phyloP scores from a whole-genome alignment of 2,329 filamentous ascomycete genomes.

The Stemphylium beticola region DNA sequence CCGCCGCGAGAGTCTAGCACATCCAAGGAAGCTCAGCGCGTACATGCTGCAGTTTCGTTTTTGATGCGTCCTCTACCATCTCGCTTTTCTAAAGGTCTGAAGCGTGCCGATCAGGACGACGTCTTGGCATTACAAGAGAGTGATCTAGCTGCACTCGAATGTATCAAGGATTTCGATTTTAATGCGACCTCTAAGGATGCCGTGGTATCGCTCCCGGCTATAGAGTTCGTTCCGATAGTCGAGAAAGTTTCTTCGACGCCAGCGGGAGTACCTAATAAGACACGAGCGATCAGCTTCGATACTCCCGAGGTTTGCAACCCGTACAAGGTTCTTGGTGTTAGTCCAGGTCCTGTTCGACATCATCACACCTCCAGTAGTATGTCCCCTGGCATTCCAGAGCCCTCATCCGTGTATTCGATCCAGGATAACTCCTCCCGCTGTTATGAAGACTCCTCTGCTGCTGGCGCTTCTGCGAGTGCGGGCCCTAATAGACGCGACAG shows the following conservation, averaged over 20 bases:
- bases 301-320: slow-evolving; percentile 11
- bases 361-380: slow-evolving; percentile 22
- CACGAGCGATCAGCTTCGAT: slow-evolving; percentile 2
- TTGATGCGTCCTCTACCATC: slow-evolving; percentile 29
- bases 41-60: slow-evolving; percentile 34
- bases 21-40: slow-evolving; percentile 42
- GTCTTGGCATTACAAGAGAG: slow-evolving; percentile 4
- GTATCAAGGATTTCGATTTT: slow-evolving; percentile 1
- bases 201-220: neutral
- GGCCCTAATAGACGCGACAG: slow-evolving; percentile 35
- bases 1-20: slow-evolving; percentile 43
- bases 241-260: slow-evolving; percentile 20
- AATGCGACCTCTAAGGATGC: neutral
- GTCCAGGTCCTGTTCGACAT: slow-evolving; percentile 9
- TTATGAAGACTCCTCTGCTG: slow-evolving; percentile 23
- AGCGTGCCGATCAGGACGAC: slow-evolving; percentile 11
- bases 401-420: slow-evolving; percentile 35
- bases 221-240: slow-evolving; percentile 16
- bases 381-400: slow-evolving; percentile 16
- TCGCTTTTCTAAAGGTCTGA: slow-evolving; percentile 25
- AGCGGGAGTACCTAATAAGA: slow-evolving; percentile 10
- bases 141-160: slow-evolving; percentile 6
- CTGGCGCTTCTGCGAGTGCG: slow-evolving; percentile 11
- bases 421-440: slow-evolving; percentile 25
- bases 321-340: slow-evolving; percentile 4